phyloP scores from a whole-genome alignment of 306 rosid species.

The Fragaria nilgerrensis region DNA sequence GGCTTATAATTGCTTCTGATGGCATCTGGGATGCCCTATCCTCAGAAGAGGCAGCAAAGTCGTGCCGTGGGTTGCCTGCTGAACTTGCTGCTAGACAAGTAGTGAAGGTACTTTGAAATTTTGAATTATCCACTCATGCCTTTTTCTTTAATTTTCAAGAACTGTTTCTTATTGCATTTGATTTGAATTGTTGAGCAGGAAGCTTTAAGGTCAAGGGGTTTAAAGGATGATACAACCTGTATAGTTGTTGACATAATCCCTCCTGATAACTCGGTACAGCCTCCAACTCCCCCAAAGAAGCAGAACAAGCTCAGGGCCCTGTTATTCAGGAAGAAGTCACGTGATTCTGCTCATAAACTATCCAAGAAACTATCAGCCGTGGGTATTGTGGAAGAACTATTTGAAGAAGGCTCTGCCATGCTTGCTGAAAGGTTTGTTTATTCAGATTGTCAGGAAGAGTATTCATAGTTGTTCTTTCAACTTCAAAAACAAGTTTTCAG shows the following conservation, averaged over 20 bases:
- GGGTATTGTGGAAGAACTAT: slow-evolving; percentile 92
- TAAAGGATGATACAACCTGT: slow-evolving; percentile 94
- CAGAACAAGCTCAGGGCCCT: slow-evolving; percentile 58
- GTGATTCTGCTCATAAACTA: slow-evolving; percentile 53
- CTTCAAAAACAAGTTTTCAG: neutral
- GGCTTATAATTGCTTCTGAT: slow-evolving; percentile 94
- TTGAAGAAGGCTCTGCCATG: slow-evolving; percentile 99
- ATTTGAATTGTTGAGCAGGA: slow-evolving; percentile 46
- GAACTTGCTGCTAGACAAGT: slow-evolving; percentile 94
- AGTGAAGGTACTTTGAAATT: slow-evolving; percentile 63
- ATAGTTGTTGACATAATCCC: slow-evolving; percentile 89
- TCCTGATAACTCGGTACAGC: slow-evolving; percentile 53
- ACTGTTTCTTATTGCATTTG: slow-evolving; percentile 10
- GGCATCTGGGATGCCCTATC: slow-evolving; percentile 97
- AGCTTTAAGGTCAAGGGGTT: slow-evolving; percentile 74
- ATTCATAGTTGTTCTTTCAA: neutral
- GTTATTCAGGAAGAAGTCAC: slow-evolving; percentile 61
- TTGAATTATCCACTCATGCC: neutral
- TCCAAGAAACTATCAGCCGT: slow-evolving; percentile 90
- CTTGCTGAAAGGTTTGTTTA: slow-evolving; percentile 75
- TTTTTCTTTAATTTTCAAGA: slow-evolving; percentile 10
- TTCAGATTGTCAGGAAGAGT: neutral
- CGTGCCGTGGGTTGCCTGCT: slow-evolving; percentile 87
- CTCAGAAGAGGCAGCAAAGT: slow-evolving; percentile 82
- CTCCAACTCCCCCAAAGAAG: slow-evolving; percentile 63